Evolutionary conservation across 1,139 yeast genomes (phyloP), one percentile per base, ranked within the genome.

Genomic region (Pichia kudriavzevii): DNA sequence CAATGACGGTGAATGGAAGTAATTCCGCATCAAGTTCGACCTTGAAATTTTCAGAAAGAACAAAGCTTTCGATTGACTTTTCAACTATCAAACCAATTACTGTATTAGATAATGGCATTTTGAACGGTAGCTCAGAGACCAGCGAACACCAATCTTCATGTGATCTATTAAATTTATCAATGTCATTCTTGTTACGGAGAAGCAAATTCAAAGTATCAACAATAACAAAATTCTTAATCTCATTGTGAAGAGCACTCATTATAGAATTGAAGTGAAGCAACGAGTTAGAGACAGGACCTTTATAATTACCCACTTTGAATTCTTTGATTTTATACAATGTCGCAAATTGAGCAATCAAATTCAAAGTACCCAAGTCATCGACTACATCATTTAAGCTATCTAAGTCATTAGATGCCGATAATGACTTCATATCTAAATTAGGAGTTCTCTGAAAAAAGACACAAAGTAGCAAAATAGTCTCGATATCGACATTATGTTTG

Each of bases 61-160:
- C 15, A 54, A 47, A 43, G 57, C 61, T 30, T 58, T 52, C 7
- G 63, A 59, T 23, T 63, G 31, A 14, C 17, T 35, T 22, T 52
- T 12, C 68, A 22, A 30, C 30, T 15, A 39, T 17, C 6, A 39
- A 34, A 28, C 72, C 24, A 60, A 45, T 13, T 60, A 59, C 11
- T 60, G 57, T 41, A 57, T 60, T 19, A 66, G 74, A 30, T 67
- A 56, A 32, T 62, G 32, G 23, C 8, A 53, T 56, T 40, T 60
- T 67, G 49, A 83, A 85, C 6, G 95, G 95, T 31, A 80, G 50
- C 42, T 69, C 66, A 12, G 61, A 52, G 4, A 75, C 72, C 29
- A 84, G 56, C 10, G 61, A 44, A 39, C 66, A 60, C 95, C 94
- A 83, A 9, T 71, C 71, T 12, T 53, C 46, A 43, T 67, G 68